Base-by-base conservation (phyloP, 768 basidiomycete species). In the Porphyrellus cyaneotinctus region DNA sequence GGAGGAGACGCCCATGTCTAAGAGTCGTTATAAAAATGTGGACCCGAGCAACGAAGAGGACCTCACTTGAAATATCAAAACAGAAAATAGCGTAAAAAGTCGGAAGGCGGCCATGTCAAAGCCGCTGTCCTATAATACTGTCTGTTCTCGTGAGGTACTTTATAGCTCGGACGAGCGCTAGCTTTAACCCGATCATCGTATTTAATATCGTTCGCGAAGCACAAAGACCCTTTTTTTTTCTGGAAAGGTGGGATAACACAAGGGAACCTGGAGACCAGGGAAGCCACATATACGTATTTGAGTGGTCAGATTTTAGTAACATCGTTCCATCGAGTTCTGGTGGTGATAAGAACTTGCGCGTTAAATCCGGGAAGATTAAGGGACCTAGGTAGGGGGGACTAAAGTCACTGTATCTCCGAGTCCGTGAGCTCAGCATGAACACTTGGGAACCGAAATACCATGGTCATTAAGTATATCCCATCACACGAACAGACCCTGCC, bases 1-100 rank as follows among this genome's bases (percentile, higher is more conserved):
- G 81, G 57, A 14, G 87, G 81, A 6, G 41, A 56, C 8, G 63
- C 57, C 38, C 10, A 17, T 17, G 43, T 35, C 60, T 64, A 48
- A 7, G 18, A 24, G n/a, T 14, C n/a, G 30, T 35, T 23, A 35
- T 61, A 64, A 47, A 43, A 20, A 18, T 4, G 42, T 23, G 30
- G 11, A 14, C 13, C 11, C 6, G 2, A 20, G 33, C 3, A 11
- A 35, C 14, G 28, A 22, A 11, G 3, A 46, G n/a, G 37, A 43
- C 20, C 53, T 45, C 44, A 61, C 57, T 33, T 47, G 57, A 26
- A 47, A 17, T 31, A 51, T 30, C 22, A 55, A 22, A 9, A 22
- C 18, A 2, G 37, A 56, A 12, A 51, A 17, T 7, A 64, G 26
- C 0, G 20, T 11, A 0, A 61, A 37, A 42, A 58, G 42, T 20